Evolutionary conservation across 2,329 filamentous ascomycete species (phyloP), one percentile per base, ranked within the genome.

Genomic region (Paraphaeosphaeria sporulosa): DNA sequence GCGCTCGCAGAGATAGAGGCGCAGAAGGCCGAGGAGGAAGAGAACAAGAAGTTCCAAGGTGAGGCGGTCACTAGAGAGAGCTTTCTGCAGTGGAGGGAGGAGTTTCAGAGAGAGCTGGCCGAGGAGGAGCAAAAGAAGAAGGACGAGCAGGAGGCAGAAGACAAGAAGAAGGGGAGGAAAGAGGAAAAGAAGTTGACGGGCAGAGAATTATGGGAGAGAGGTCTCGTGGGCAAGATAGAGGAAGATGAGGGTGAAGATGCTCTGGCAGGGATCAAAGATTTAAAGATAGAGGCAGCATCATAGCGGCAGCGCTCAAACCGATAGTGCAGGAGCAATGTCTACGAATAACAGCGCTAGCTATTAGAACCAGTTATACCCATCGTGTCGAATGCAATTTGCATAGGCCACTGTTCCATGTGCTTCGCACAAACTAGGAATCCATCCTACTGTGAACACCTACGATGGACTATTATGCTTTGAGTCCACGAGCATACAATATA

Each of bases 31-130:
- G 95, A 99, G 80, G 89, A 91, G 63, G 93, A 95, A 77, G 95
- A 99, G 83, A 99, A 99, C 77, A 88, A 90, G 71, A 98, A 97
- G 80, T 99, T 99, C 78, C 91, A 96, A 76, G 95, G 95, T 59
- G 92, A 92, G 38, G 85, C 88, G 34, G 95, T 99, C 21, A 98
- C 89, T n/a, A 84, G 88, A 23, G 93, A 97, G 81, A 89, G 88
- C 0, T 99, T 98, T 73, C 74, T 91, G 67, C 87, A 86, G 67
- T 99, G 95, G 95, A 85, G 92, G 57, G 89, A 89, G 42, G 86
- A 78, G 10, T 99, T 98, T 74, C 76, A 87, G 63, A 82, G 84
- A 73, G 95, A 98, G 82, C 89, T 94, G 87, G 89, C 90, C 74
- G 94, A 95, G 72, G 81, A 85, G 74, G 86, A 88, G 67, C 74